Percentiles rank a stretch among this genome's conserved stretches.
phyloP scores from a whole-genome alignment of 176 grass and related monocot genomes.

The Eremochloa ophiuroides region DNA sequence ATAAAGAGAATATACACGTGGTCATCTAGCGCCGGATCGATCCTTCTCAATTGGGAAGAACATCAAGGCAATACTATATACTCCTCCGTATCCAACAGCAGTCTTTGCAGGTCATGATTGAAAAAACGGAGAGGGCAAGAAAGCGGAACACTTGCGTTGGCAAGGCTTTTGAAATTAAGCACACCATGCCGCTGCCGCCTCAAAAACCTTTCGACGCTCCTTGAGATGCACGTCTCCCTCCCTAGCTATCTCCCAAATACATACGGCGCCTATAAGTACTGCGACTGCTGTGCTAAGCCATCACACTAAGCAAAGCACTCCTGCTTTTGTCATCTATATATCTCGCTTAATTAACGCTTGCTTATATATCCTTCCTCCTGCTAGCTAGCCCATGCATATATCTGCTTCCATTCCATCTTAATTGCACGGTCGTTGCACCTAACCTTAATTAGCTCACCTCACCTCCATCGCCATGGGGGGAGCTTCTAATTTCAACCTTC shows the following conservation, averaged over 20 bases:
- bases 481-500: slow-evolving; percentile 35
- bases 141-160: slow-evolving; percentile 37
- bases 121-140: slow-evolving; percentile 21
- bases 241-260: background rate
- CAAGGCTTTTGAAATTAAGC: slow-evolving; percentile 26
- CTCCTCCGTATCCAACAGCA: slow-evolving; percentile 24
- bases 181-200: slow-evolving; percentile 41
- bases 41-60: slow-evolving; percentile 5
- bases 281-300: slow-evolving; percentile 29
- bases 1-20: background rate
- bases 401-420: background rate
- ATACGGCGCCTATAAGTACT: slow-evolving; percentile 49
- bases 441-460: too few species aligned
- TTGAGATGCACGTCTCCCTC: slow-evolving; percentile 40
- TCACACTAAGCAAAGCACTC: slow-evolving; percentile 43
- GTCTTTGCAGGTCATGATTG: slow-evolving; percentile 31
- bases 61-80: slow-evolving; percentile 9
- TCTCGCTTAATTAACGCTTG: too few species aligned
- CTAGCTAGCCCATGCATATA: too few species aligned
- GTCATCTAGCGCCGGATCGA: slow-evolving; percentile 7
- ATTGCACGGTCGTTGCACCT: too few species aligned
- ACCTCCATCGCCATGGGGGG: slow-evolving; percentile 41
- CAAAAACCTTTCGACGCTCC: slow-evolving; percentile 35
- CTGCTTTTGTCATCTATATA: background rate
- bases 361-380: background rate